phyloP scores from a whole-genome alignment of 805 yeast species.

The Wickerhamiella slavikovae region DNA sequence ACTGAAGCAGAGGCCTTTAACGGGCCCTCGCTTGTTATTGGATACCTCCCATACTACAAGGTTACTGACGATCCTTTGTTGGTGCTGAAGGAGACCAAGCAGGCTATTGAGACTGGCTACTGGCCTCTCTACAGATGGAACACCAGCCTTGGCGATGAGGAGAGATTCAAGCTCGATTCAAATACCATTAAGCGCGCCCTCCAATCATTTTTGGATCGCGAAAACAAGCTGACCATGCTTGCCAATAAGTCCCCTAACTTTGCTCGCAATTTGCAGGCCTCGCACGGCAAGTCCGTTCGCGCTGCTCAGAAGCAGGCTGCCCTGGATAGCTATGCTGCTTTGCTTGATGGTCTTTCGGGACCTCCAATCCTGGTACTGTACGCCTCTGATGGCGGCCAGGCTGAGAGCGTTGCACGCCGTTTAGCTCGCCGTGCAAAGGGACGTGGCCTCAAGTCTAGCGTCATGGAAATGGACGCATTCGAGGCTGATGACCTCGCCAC shows the following conservation, averaged over 20 bases:
- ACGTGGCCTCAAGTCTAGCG: slow-evolving; percentile 52
- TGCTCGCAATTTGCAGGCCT: slow-evolving; percentile 46
- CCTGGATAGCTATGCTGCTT: slow-evolving; percentile 51
- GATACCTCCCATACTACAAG: slow-evolving; percentile 58
- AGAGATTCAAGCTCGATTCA: slow-evolving; percentile 67
- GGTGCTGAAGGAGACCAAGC: slow-evolving; percentile 68
- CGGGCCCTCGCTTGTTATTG: slow-evolving; percentile 84
- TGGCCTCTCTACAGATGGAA: slow-evolving; percentile 88
- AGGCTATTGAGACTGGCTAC: slow-evolving; percentile 81
- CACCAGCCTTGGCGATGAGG: slow-evolving; percentile 34
- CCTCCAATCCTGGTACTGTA: slow-evolving; percentile 75
- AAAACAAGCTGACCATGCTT: slow-evolving; percentile 65
- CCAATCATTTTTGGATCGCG: slow-evolving; percentile 66
- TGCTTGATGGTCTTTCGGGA: slow-evolving; percentile 74
- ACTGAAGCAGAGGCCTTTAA: slow-evolving; percentile 74
- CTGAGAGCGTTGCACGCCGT: slow-evolving; percentile 61
- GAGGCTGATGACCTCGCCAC: slow-evolving; percentile 52
- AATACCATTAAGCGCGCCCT: slow-evolving; percentile 58
- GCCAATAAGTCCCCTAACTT: slow-evolving; percentile 52
- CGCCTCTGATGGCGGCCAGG: slow-evolving; percentile 88
- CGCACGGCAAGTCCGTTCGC: slow-evolving; percentile 41
- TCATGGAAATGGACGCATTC: slow-evolving; percentile 49
- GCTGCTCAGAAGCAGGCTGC: slow-evolving; percentile 44
- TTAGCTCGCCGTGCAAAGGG: slow-evolving; percentile 59
- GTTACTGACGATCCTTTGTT: slow-evolving; percentile 38